Conservation (phyloP, 768 basidiomycete genomes). For the Collybia nuda region DNA sequence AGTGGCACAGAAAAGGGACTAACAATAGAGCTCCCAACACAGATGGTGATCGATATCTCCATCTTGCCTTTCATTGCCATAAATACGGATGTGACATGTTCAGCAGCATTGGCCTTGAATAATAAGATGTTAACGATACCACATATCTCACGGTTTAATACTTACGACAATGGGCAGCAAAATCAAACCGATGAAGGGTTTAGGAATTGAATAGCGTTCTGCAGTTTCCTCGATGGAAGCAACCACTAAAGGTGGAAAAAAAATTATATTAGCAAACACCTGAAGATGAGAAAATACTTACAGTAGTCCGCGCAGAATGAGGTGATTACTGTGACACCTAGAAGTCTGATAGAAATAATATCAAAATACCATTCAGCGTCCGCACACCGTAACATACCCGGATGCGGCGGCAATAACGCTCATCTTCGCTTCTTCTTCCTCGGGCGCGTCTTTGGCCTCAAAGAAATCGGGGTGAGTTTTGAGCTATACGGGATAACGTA, state of each 20-base stretch:
- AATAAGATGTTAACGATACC: neutral
- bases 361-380: neutral
- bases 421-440: constrained; percentile 58
- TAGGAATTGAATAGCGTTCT: constrained; percentile 75
- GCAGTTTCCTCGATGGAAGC: constrained; percentile 93
- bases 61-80: constrained; percentile 78
- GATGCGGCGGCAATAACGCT: constrained; percentile 62
- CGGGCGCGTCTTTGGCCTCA: constrained; percentile 23
- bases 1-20: constrained; percentile 20
- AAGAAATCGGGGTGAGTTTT: constrained; percentile 72
- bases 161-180: constrained; percentile 84
- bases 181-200: constrained; percentile 84
- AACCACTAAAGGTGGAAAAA: constrained; percentile 60
- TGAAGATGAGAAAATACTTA: constrained; percentile 35
- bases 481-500: constrained; percentile 42
- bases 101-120: constrained; percentile 73
- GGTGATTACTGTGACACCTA: constrained; percentile 76
- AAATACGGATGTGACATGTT: constrained; percentile 85
- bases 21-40: constrained; percentile 81
- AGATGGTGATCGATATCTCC: constrained; percentile 74
- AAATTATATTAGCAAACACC: constrained; percentile 8
- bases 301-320: constrained; percentile 89
- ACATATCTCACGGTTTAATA: constrained; percentile 7
- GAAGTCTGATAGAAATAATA: constrained; percentile 41
- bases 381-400: constrained; percentile 36